Evolutionary conservation across 768 basidiomycete species (phyloP).

Genomic region (Phylloporus arenicola): DNA sequence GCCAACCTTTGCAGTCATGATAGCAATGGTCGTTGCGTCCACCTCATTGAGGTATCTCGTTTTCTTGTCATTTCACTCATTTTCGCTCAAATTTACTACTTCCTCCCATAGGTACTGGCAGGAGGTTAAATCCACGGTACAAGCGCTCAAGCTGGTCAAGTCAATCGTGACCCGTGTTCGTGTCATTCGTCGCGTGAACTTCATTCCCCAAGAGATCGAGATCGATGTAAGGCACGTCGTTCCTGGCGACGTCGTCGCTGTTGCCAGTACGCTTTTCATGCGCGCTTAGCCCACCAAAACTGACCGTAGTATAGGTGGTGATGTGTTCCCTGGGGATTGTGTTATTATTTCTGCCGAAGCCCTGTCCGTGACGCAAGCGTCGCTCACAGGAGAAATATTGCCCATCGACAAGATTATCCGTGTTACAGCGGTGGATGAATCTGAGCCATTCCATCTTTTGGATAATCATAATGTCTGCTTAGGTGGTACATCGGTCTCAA

Average conservation of each 20-base stretch:
- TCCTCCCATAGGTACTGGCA: constrained; percentile 25
- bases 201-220: constrained; percentile 22
- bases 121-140: constrained; percentile 31
- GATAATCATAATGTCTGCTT: constrained; percentile 31
- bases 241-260: constrained; percentile 29
- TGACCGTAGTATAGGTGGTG: constrained; percentile 20
- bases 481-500: constrained; percentile 31
- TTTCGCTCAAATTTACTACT: not conserved
- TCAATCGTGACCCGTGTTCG: constrained; percentile 31
- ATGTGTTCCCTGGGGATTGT: constrained; percentile 35
- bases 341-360: constrained; percentile 31
- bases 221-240: constrained; percentile 29
- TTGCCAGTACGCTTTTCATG: constrained; percentile 23
- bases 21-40: constrained; percentile 33
- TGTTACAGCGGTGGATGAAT: constrained; percentile 8
- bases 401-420: constrained; percentile 30
- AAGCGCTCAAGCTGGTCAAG: constrained; percentile 31
- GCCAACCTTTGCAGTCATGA: constrained; percentile 32
- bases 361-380: constrained; percentile 32
- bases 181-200: constrained; percentile 25
- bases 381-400: constrained; percentile 33
- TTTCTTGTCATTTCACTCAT: not conserved
- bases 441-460: constrained; percentile 25
- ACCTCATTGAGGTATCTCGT: constrained; percentile 26
- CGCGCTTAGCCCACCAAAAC: not conserved